phyloP scores from a whole-genome alignment of 1,284 basidiomycete species.

The Trichosporon asahii region DNA sequence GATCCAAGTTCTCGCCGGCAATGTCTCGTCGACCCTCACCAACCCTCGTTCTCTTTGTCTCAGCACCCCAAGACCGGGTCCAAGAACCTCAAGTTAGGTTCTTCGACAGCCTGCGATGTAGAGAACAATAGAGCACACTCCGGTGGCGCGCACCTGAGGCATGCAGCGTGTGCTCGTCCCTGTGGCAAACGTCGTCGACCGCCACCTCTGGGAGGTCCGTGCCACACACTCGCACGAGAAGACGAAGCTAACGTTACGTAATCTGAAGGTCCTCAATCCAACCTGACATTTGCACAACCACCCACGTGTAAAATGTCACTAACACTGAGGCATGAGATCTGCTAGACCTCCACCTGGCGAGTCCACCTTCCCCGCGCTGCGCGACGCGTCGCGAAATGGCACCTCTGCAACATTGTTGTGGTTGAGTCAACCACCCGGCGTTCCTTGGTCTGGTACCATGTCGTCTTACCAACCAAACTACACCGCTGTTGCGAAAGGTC shows the following conservation, averaged over 20 bases:
- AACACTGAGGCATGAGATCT: background rate
- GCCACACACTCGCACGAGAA: background rate
- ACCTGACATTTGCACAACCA: background rate
- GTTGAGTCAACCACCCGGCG: background rate
- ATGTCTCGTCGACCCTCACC: background rate
- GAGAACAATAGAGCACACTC: background rate
- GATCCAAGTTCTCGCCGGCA: background rate
- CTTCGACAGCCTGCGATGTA: background rate
- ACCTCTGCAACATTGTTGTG: background rate
- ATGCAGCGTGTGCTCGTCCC: slow-evolving; percentile 5
- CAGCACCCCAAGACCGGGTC: background rate
- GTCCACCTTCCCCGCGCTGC: background rate
- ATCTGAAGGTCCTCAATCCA: background rate
- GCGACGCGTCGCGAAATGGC: background rate
- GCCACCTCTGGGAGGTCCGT: slow-evolving; percentile 1
- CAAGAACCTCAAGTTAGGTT: background rate
- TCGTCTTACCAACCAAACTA: background rate
- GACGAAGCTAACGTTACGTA: background rate
- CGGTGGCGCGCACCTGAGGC: background rate
- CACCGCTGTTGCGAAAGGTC: background rate
- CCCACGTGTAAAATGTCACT: background rate
- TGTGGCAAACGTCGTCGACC: background rate
- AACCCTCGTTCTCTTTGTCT: background rate
- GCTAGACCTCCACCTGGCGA: background rate
- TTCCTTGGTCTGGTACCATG: background rate